These are phyloP conservation scores for Petunia secreta DNA, from an alignment of 257 asterid species.

Conservation along the genomic window DNA sequence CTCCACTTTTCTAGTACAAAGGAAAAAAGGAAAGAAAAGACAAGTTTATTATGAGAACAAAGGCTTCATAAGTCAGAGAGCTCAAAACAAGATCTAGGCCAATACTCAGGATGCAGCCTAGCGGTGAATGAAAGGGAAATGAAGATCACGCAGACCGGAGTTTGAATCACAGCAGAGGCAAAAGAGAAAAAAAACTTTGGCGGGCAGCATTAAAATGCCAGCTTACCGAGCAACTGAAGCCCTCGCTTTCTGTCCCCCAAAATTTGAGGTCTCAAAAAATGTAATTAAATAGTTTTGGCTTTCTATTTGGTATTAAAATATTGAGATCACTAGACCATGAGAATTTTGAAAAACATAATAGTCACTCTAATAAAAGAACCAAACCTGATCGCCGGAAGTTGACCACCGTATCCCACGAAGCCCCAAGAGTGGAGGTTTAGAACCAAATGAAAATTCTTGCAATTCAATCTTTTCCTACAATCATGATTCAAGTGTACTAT, in stretches of 20 bases:
- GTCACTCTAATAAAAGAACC: conserved; percentile 33
- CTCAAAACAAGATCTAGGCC: conserved; percentile 10
- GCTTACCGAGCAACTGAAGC: not conserved
- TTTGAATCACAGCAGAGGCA: not conserved
- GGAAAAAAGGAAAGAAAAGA: conserved; percentile 10
- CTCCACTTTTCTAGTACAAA: not conserved
- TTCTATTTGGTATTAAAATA: not conserved
- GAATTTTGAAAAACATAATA: not conserved
- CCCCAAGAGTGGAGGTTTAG: conserved; percentile 85
- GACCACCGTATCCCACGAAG: conserved; percentile 86
- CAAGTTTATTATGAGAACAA: not conserved
- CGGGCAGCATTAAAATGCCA: not conserved
- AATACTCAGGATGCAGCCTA: not conserved
- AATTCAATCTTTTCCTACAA: conserved; percentile 86
- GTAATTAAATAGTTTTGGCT: not conserved
- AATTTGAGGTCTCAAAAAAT: not conserved
- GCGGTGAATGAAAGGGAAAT: not conserved
- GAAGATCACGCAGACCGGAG: not conserved
- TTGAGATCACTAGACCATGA: not conserved
- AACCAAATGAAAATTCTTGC: conserved; percentile 86
- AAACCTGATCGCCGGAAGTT: conserved; percentile 88
- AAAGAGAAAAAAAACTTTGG: not conserved
- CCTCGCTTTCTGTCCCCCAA: not conserved
- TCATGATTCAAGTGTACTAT: conserved; percentile 22
- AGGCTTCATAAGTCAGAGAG: not conserved